phyloP scores from a whole-genome alignment of 177 flowering plant species.

The Vitis hybrid region DNA sequence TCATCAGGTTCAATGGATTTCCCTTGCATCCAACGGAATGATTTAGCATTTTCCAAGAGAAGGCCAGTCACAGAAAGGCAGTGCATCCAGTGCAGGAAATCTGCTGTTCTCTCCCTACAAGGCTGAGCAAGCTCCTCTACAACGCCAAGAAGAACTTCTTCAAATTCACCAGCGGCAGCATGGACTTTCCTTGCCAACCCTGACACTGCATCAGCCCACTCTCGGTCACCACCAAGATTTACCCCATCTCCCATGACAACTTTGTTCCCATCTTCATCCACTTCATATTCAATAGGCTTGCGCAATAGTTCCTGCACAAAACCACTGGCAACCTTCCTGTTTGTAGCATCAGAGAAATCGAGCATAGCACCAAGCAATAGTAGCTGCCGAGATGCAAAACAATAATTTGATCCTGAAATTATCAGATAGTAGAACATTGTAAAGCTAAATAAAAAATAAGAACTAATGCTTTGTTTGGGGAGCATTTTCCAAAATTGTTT shows the following conservation, averaged over 20 bases:
- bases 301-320: conserved; percentile 71
- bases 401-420: conserved; percentile 70
- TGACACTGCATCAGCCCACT: conserved; percentile 88
- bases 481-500: too few species aligned
- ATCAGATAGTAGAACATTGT: conserved; percentile 14
- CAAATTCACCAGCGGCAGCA: conserved; percentile 84
- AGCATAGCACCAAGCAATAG: conserved; percentile 83
- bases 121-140: conserved; percentile 87
- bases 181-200: conserved; percentile 73
- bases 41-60: conserved; percentile 66
- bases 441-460: neutral
- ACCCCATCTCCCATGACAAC: conserved; percentile 92
- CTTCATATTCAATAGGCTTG: conserved; percentile 75
- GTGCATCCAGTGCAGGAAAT: conserved; percentile 95
- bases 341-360: conserved; percentile 87
- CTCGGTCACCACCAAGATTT: conserved; percentile 89
- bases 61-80: conserved; percentile 79
- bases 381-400: conserved; percentile 82
- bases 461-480: too few species aligned
- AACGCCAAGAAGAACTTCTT: conserved; percentile 62
- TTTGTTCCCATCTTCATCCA: conserved; percentile 71
- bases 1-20: conserved; percentile 62
- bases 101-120: conserved; percentile 92
- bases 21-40: conserved; percentile 51
- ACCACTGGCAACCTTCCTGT: conserved; percentile 68